Evolutionary conservation across 495 filamentous ascomycete species (phyloP), one percentile per base, ranked within the genome.

Genomic region (Astrocystis sublimbata): DNA sequence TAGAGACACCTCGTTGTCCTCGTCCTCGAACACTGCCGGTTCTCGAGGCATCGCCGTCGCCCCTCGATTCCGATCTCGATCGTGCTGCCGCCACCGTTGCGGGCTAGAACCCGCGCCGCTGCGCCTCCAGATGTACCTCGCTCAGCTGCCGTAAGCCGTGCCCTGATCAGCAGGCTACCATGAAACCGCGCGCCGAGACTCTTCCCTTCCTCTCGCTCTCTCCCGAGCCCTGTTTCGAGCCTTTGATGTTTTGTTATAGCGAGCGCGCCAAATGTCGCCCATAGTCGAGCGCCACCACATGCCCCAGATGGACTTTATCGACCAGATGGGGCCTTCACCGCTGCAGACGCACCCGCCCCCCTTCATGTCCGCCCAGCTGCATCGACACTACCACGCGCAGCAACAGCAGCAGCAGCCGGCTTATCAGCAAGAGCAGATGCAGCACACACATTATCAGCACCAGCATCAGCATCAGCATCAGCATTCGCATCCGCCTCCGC

Each of bases 261-360:
- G 41, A 62, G 50, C 51, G 26, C 30, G 40, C 67, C 63, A 71
- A 47, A 81, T 81, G 78, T 67, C 78, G 47, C 76, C 78, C 50
- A 72, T 77, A 62, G 66, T 80, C 50, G 78, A 80, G 60, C 74
- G 73, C 75, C 79, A 79, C 79, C 79, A 71, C 54, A 74, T 75
- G 79, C 59, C 49, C 13, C 73, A 70, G 47, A 68, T 78, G 62
- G 75, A 79, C 53, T 62, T n/a, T n/a, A n/a, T n/a, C n/a, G n/a
- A n/a, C 13, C 73, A 70, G 47, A 68, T 78, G 62, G 75, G 78
- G 51, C 61, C 69, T 21, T 66, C 69, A 41, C 65, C 69, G 66
- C 58, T 69, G 67, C 35, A 71, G 71, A 55, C 75, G 70, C 62
- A 41, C 66, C 43, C 67, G 60, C 63, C 60, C 65, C 68, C 46